Conservation (phyloP, 2,329 filamentous ascomycete genomes). For the Fusarium siculi region DNA sequence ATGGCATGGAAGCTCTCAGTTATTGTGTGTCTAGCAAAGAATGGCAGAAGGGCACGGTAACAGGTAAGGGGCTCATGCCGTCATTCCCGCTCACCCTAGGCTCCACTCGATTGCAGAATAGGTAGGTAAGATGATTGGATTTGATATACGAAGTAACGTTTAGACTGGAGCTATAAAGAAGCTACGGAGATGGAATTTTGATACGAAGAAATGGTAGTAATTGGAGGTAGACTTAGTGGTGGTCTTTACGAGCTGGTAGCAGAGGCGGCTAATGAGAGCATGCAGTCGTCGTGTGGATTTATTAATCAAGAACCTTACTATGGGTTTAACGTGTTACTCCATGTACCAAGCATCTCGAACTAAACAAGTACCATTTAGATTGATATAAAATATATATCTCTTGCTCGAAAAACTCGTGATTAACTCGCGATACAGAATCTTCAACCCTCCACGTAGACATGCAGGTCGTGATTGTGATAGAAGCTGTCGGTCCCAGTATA, state of each 20-base stretch:
- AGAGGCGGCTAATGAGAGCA: neutral
- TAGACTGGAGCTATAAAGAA: neutral
- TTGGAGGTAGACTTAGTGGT: neutral
- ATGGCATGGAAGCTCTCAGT: conserved; percentile 1
- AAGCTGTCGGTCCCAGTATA: neutral
- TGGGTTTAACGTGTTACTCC: too few species aligned
- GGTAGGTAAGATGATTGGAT: neutral
- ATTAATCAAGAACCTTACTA: neutral
- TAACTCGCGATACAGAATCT: neutral
- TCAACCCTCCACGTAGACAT: neutral
- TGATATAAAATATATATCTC: neutral
- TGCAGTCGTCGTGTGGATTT: neutral
- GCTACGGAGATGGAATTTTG: neutral
- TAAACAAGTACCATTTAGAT: neutral
- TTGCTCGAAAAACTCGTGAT: neutral
- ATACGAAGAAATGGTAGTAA: neutral
- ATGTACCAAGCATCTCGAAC: neutral
- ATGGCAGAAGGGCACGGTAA: neutral
- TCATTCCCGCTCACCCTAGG: conserved; percentile 23
- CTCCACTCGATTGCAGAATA: conserved; percentile 24
- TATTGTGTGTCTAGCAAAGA: conserved; percentile 2
- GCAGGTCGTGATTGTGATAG: neutral
- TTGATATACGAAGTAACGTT: neutral
- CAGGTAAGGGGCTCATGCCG: conserved; percentile 17
- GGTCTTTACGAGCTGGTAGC: neutral